Evolutionary conservation across 2,329 filamentous ascomycete species (phyloP).

Genomic region (Nemania sp.): DNA sequence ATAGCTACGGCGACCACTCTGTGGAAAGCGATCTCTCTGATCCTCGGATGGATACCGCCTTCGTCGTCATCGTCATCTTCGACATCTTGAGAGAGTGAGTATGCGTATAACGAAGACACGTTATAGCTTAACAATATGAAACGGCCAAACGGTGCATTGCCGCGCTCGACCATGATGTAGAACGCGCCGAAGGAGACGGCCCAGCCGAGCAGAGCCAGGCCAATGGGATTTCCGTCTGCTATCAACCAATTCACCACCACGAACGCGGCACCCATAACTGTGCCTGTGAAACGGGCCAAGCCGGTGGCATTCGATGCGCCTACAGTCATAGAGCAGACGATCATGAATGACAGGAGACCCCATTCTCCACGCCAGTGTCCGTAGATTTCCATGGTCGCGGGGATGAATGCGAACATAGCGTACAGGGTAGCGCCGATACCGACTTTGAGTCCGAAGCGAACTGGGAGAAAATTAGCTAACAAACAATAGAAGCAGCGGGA

Average conservation of each 20-base stretch:
- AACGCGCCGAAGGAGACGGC: conserved; percentile 81
- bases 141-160: conserved; percentile 86
- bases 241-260: conserved; percentile 79
- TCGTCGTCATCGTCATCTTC: conserved; percentile 86
- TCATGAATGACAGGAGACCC: conserved; percentile 96
- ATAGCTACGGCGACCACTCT: conserved; percentile 83
- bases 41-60: conserved; percentile 79
- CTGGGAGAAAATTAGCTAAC: conserved; percentile 36
- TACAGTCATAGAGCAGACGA: conserved; percentile 97
- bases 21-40: conserved; percentile 85
- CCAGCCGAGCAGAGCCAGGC: conserved; percentile 81
- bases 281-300: conserved; percentile 82
- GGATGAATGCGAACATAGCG: conserved; percentile 85
- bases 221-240: conserved; percentile 71
- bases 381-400: conserved; percentile 76
- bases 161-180: conserved; percentile 82
- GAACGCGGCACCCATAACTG: conserved; percentile 75
- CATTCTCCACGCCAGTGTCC: conserved; percentile 92
- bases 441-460: conserved; percentile 87
- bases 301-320: conserved; percentile 94
- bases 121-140: conserved; percentile 98
- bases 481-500: background rate
- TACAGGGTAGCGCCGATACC: conserved; percentile 87
- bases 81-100: conserved; percentile 80
- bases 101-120: conserved; percentile 89